Conservation (phyloP, 345 rosid genomes). For the Acer campestre region DNA sequence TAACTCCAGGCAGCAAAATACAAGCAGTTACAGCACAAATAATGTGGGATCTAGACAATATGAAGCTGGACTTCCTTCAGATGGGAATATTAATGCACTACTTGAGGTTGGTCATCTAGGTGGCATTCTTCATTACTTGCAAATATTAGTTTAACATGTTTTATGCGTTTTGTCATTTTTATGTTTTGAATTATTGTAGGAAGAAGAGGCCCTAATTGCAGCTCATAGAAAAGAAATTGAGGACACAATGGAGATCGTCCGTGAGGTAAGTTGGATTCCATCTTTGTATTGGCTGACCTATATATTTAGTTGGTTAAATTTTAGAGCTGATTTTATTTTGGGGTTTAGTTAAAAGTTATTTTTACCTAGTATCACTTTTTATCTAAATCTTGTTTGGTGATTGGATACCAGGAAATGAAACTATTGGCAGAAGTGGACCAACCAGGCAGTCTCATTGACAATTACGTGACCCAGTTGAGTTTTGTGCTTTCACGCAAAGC, state of each 20-base stretch:
- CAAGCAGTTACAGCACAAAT: slow-evolving; percentile 41
- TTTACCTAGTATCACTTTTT: background rate
- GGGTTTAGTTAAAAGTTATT: too few species aligned
- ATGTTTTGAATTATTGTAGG: slow-evolving; percentile 43
- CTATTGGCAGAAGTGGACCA: slow-evolving; percentile 89
- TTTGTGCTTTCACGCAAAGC: slow-evolving; percentile 97
- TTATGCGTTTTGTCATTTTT: slow-evolving; percentile 5
- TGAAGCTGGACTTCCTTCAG: slow-evolving; percentile 57
- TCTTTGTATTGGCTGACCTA: slow-evolving; percentile 2
- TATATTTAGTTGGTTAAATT: background rate
- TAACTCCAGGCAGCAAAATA: slow-evolving; percentile 44
- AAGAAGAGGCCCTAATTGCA: slow-evolving; percentile 88
- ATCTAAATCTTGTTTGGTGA: background rate
- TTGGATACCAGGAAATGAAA: slow-evolving; percentile 81
- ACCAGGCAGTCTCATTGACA: slow-evolving; percentile 96
- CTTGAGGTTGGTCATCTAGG: slow-evolving; percentile 62
- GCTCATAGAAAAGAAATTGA: slow-evolving; percentile 99
- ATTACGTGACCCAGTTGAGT: slow-evolving; percentile 83
- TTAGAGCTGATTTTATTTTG: background rate
- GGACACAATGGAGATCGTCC: slow-evolving; percentile 97
- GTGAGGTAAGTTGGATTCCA: slow-evolving; percentile 62
- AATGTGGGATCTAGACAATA: slow-evolving; percentile 44
- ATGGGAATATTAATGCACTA: slow-evolving; percentile 74
- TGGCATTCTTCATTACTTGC: background rate
- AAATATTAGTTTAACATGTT: background rate